Percentiles rank a stretch among this genome's conserved stretches.
Conservation (phyloP, 2,329 filamentous ascomycete genomes). For the Didymella glomerata region DNA sequence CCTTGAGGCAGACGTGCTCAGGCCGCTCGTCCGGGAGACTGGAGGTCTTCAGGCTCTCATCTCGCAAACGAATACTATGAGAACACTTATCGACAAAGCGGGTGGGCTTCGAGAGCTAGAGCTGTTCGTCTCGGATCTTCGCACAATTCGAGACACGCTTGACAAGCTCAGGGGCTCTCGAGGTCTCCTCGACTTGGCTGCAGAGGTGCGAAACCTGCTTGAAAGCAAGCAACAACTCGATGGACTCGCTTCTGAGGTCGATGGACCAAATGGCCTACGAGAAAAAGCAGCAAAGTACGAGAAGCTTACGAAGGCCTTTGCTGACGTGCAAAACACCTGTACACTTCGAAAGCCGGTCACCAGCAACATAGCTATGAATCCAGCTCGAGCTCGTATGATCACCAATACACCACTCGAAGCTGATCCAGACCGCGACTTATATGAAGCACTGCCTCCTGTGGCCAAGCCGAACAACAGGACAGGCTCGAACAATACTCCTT, state of each 20-base stretch:
- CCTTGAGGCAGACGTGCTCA: conserved; percentile 26
- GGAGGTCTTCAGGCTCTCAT: conserved; percentile 27
- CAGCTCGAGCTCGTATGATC: conserved; percentile 27
- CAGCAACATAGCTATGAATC: conserved; percentile 17
- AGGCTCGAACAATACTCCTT: conserved; percentile 29
- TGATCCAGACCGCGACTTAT: conserved; percentile 29
- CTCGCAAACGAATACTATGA: conserved; percentile 14
- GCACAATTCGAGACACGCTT: conserved; percentile 20
- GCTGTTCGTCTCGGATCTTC: conserved; percentile 21
- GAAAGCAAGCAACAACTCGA: conserved; percentile 14
- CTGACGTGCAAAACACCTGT: conserved; percentile 1
- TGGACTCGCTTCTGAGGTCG: conserved; percentile 5
- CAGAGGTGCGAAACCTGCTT: conserved; percentile 17
- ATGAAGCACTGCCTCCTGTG: conserved; percentile 20
- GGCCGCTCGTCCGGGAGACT: conserved; percentile 25
- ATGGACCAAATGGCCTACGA: conserved; percentile 5
- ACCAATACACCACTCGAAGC: conserved; percentile 9
- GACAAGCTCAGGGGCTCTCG: conserved; percentile 19
- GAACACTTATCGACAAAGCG: conserved; percentile 21
- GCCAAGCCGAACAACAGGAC: conserved; percentile 17
- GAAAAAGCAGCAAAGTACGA: conserved; percentile 27
- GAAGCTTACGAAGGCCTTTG: conserved; percentile 22
- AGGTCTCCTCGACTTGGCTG: conserved; percentile 20
- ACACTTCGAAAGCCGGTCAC: not conserved
- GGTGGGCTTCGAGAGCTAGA: conserved; percentile 25